Conservation (phyloP, 2,329 filamentous ascomycete species). For the Alternaria hordeiaustralica region DNA sequence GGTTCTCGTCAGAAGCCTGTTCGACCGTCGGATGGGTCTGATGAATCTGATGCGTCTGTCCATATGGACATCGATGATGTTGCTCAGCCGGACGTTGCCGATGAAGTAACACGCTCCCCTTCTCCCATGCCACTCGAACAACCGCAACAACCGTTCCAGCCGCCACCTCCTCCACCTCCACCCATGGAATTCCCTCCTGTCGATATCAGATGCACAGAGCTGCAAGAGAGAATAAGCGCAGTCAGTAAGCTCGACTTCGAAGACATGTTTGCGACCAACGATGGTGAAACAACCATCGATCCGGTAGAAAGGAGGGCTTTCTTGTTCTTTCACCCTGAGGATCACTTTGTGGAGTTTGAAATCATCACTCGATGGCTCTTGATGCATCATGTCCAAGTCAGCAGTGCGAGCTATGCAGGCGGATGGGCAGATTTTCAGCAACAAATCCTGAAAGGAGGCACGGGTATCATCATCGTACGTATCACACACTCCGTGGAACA, state of each 20-base stretch:
- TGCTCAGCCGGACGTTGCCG: not conserved
- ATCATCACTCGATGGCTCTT: constrained; percentile 41
- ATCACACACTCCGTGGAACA: no score
- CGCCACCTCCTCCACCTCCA: not conserved
- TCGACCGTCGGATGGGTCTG: not conserved
- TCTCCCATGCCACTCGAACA: not conserved
- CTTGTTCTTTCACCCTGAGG: constrained; percentile 35
- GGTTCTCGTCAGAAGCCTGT: not conserved
- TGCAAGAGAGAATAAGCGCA: constrained; percentile 26
- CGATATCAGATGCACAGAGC: constrained; percentile 2
- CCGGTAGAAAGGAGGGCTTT: constrained; percentile 32
- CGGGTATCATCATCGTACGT: constrained; percentile 39
- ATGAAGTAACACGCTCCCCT: not conserved
- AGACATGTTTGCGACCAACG: constrained; percentile 30
- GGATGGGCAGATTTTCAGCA: constrained; percentile 37
- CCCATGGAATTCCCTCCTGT: not conserved
- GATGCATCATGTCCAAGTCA: constrained; percentile 38
- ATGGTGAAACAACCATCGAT: not conserved
- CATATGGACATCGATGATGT: not conserved
- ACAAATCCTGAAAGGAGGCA: constrained; percentile 22
- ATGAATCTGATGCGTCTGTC: not conserved
- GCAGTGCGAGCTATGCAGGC: constrained; percentile 28
- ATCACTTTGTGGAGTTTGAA: constrained; percentile 38
- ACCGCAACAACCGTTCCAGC: not conserved
- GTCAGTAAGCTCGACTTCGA: constrained; percentile 27